Conservation (phyloP, 441 rosid species). For the Theobroma grandiflorum region DNA sequence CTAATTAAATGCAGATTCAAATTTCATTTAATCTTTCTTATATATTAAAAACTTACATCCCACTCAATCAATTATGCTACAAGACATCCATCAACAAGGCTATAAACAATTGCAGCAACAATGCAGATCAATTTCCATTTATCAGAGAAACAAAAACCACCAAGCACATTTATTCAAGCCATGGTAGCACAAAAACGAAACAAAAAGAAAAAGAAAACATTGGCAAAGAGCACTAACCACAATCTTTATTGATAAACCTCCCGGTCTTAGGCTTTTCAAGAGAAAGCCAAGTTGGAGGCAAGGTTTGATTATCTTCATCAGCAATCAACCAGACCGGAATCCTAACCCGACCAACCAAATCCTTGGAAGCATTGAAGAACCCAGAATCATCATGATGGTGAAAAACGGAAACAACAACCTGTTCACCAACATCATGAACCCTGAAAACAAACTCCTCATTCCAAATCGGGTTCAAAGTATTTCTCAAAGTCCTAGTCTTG, state of each 20-base stretch:
- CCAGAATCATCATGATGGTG: constrained; percentile 52
- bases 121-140: background rate
- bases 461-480: constrained; percentile 63
- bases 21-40: background rate
- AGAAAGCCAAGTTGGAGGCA: constrained; percentile 84
- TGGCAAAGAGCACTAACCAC: constrained; percentile 56
- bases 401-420: constrained; percentile 59
- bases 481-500: constrained; percentile 59
- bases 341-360: constrained; percentile 60
- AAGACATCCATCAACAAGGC: background rate
- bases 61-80: background rate
- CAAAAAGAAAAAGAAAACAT: background rate
- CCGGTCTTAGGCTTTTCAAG: constrained; percentile 55
- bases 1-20: background rate
- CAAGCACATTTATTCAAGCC: background rate
- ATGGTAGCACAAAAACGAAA: background rate
- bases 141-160: background rate
- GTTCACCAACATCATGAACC: constrained; percentile 50
- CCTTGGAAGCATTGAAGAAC: constrained; percentile 50
- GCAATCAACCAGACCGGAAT: constrained; percentile 60
- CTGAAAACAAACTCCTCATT: constrained; percentile 81
- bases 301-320: constrained; percentile 57
- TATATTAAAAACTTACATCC: background rate
- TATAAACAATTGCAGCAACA: background rate
- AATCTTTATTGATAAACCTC: constrained; percentile 53